A percentile compares a stretch with the other conserved stretches of the same genome.
These are phyloP conservation scores for Russula brevipes DNA, from an alignment of 768 basidiomycete species.

Conservation along the genomic window DNA sequence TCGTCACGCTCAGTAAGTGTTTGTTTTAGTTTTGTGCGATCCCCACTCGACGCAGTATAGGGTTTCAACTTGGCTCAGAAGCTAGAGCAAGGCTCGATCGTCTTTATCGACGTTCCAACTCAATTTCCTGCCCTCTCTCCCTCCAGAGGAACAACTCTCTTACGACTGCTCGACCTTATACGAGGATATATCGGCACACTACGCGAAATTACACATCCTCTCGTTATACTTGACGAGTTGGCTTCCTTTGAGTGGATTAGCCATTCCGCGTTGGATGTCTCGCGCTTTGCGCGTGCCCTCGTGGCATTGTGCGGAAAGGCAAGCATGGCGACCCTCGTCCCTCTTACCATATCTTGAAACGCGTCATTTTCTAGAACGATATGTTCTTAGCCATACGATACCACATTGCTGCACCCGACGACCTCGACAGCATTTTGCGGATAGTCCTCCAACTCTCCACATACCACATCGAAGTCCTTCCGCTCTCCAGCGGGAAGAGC, in stretches of 20 bases:
- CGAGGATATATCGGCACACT: slow-evolving; percentile 2
- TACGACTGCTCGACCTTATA: slow-evolving; percentile 25
- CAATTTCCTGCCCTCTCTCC: slow-evolving; percentile 30
- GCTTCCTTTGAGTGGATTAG: slow-evolving; percentile 70
- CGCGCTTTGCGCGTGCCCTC: slow-evolving; percentile 56
- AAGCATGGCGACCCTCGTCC: not conserved
- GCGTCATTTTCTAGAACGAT: slow-evolving; percentile 38
- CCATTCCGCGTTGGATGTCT: slow-evolving; percentile 44
- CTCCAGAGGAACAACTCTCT: slow-evolving; percentile 22
- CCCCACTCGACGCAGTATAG: not conserved
- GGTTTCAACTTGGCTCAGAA: slow-evolving; percentile 18
- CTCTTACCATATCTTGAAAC: not conserved
- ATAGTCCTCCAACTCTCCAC: slow-evolving; percentile 56
- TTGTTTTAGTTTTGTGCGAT: not conserved
- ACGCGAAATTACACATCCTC: slow-evolving; percentile 23
- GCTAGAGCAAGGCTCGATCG: slow-evolving; percentile 32
- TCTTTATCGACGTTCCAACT: slow-evolving; percentile 51
- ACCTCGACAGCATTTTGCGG: slow-evolving; percentile 57
- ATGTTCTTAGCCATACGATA: slow-evolving; percentile 59
- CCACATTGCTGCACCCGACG: slow-evolving; percentile 48
- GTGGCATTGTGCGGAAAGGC: slow-evolving; percentile 54
- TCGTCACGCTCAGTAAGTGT: slow-evolving; percentile 56
- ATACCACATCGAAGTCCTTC: slow-evolving; percentile 66
- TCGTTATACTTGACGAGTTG: slow-evolving; percentile 70
- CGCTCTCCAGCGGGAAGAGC: slow-evolving; percentile 69